A percentile compares a stretch with the other conserved stretches of the same genome.
phyloP scores from a whole-genome alignment of 371 early-diverging fungal genomes.

The Mucor irregularis region DNA sequence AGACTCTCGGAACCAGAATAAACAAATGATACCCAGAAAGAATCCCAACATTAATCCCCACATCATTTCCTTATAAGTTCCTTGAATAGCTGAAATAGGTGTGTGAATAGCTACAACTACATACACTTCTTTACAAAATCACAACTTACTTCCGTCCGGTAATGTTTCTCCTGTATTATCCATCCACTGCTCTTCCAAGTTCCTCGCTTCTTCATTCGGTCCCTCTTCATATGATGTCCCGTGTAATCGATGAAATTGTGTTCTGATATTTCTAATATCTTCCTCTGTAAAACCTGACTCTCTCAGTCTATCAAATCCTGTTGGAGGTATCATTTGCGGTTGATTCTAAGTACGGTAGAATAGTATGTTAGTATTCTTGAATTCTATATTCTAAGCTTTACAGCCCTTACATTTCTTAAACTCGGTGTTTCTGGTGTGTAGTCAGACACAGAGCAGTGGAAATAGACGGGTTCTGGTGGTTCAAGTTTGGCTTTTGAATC shows the following conservation, averaged over 20 bases:
- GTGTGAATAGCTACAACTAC: not conserved
- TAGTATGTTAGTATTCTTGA: not conserved
- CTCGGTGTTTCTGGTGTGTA: slow-evolving; percentile 29
- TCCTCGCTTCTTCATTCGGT: slow-evolving; percentile 36
- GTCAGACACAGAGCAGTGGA: slow-evolving; percentile 52
- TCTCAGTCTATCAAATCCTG: slow-evolving; percentile 69
- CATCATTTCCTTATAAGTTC: slow-evolving; percentile 66
- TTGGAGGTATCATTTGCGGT: slow-evolving; percentile 40
- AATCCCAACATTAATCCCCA: slow-evolving; percentile 68
- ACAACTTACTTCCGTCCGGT: slow-evolving; percentile 57
- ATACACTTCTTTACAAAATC: not conserved
- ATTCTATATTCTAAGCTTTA: not conserved
- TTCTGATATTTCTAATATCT: slow-evolving; percentile 64
- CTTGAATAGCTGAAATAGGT: slow-evolving; percentile 40
- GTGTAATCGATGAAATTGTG: slow-evolving; percentile 62
- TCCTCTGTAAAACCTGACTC: slow-evolving; percentile 73
- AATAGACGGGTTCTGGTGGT: slow-evolving; percentile 38
- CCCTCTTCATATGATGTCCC: slow-evolving; percentile 31
- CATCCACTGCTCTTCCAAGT: slow-evolving; percentile 73
- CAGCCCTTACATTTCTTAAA: slow-evolving; percentile 18
- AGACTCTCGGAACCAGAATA: slow-evolving; percentile 71
- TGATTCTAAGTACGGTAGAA: slow-evolving; percentile 16
- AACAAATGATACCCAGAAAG: slow-evolving; percentile 63
- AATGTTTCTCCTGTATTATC: slow-evolving; percentile 61
- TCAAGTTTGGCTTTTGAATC: slow-evolving; percentile 34